Evolutionary conservation across 768 basidiomycete species (phyloP), one percentile per base, ranked within the genome.

Genomic region (Hypsizygus marmoreus): DNA sequence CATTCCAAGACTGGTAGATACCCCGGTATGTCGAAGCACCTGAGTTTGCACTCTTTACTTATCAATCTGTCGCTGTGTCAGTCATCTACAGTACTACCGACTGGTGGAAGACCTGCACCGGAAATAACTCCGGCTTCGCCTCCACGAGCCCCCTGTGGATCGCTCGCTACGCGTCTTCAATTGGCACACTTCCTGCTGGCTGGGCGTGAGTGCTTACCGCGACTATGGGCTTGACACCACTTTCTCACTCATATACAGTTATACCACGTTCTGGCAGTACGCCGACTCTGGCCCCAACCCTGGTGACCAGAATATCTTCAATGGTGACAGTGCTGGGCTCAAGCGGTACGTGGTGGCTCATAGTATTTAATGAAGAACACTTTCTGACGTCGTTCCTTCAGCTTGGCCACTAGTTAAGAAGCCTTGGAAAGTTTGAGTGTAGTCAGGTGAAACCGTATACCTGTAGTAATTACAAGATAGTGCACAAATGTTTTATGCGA

Each of bases 21-120:
- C 49, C 75, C 74, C 29, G 63, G 77, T 73, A 40, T 28, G 54
- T 61, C 26, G n/a, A n/a, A 39, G 29, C 20, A 35, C 33, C 14
- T 31, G 35, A 30, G 23, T 4, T 16, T 14, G 16, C 20, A 22
- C 7, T 34, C 1, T 3, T 24, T 14, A 13, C 9, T 16, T 37
- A 12, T 25, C 32, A 31, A 7, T 16, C 0, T 32, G 14, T 25
- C 10, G 5, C 13, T 11, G 33, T 39, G 2, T 4, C 43, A 77
- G 79, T 79, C 30, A 81, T 84, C 45, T 85, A 85, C 52, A 79
- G 79, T 22, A 81, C 78, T 3, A 83, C 80, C 9, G 68, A 76
- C 58, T 86, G 84, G 84, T 87, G 85, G 85, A 76, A 54, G 8
- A 72, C 70, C 7, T 87, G 85, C 60, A 86, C 85, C 2, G 81